Base-by-base conservation (phyloP, 306 rosid species). In the Sindora glabra region DNA sequence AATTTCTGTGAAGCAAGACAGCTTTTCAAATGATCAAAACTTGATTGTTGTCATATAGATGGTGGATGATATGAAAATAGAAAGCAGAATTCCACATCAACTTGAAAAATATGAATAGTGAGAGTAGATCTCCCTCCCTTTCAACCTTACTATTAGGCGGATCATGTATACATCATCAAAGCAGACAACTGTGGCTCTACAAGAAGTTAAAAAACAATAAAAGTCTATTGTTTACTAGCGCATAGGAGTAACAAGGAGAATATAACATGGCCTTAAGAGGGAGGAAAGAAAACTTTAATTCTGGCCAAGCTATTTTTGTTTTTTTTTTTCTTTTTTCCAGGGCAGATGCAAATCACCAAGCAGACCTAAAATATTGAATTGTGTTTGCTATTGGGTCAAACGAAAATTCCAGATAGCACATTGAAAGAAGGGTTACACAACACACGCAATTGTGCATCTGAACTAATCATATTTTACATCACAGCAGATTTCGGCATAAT, bases 141-240 rank as follows among this genome's bases (percentile, higher is more conserved):
- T n/a, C n/a, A n/a, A n/a, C n/a, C n/a, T n/a, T n/a, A n/a, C n/a
- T n/a, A n/a, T n/a, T n/a, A n/a, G n/a, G n/a, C n/a, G n/a, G n/a
- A n/a, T n/a, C n/a, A n/a, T n/a, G n/a, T 19, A 40, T 10, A 34
- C 48, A 69, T 36, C 10, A 70, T 62, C 9, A 44, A 34, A 64
- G 39, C 19, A 30, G 53, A 62, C 18, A 23, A 33, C 17, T 12
- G 30, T 38, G 52, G 40, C 57, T 27, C 66, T 14, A 24, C 24
- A 26, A 19, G 36, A 57, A 48, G 59, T 56, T 54, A 49, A 62
- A 42, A 72, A 34, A 38, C n/a, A 56, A 18, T 33, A 40, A 62
- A 30, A 56, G 8, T 23, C 13, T 36, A n/a, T 23, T 15, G 17
- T 52, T 41, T 36, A 19, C 64, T 40, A 13, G 38, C 59, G 57